Evolutionary conservation across 2,329 filamentous ascomycete genomes (phyloP).

Genomic region (Hysterium pulicare): DNA sequence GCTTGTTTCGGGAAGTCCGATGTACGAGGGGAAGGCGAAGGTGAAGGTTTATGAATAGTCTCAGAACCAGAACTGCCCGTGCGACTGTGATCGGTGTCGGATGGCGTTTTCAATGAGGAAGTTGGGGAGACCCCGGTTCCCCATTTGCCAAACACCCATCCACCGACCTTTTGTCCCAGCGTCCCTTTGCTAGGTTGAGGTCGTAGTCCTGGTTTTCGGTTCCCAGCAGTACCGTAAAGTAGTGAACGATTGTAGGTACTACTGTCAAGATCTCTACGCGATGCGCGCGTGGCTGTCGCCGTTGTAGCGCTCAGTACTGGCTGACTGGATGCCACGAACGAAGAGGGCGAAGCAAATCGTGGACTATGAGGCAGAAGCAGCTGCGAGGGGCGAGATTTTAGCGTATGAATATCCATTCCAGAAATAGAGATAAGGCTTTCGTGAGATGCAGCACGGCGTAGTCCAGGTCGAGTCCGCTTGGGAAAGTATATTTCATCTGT

Average conservation of each 20-base stretch:
- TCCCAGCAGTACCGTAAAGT: conserved; percentile 28
- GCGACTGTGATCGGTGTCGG: conserved; percentile 1
- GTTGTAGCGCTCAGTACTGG: conserved; percentile 45
- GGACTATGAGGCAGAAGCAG: conserved; percentile 57
- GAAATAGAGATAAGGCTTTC: conserved; percentile 86
- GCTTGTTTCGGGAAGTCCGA: conserved; percentile 1
- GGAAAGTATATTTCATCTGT: conserved; percentile 35
- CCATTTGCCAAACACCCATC: conserved; percentile 65
- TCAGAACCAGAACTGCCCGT: background rate
- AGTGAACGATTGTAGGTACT: conserved; percentile 55
- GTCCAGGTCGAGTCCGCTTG: conserved; percentile 35
- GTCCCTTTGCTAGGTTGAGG: conserved; percentile 19
- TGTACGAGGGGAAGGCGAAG: background rate
- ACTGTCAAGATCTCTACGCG: conserved; percentile 49
- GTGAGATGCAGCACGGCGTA: conserved; percentile 71
- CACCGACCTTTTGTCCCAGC: conserved; percentile 56
- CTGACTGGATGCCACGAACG: conserved; percentile 40
- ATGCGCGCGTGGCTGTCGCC: conserved; percentile 43
- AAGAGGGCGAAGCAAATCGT: conserved; percentile 47
- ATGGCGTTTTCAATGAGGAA: conserved; percentile 4
- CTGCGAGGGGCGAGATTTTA: conserved; percentile 72
- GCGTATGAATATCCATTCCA: conserved; percentile 84
- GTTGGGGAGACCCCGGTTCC: conserved; percentile 40
- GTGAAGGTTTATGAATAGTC: conserved; percentile 8
- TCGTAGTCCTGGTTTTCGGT: conserved; percentile 21